Percentiles rank a stretch among this genome's conserved stretches.
These are phyloP conservation scores for Rhizopogon vinicolor DNA, from an alignment of 768 basidiomycete genomes.

Conservation along the genomic window DNA sequence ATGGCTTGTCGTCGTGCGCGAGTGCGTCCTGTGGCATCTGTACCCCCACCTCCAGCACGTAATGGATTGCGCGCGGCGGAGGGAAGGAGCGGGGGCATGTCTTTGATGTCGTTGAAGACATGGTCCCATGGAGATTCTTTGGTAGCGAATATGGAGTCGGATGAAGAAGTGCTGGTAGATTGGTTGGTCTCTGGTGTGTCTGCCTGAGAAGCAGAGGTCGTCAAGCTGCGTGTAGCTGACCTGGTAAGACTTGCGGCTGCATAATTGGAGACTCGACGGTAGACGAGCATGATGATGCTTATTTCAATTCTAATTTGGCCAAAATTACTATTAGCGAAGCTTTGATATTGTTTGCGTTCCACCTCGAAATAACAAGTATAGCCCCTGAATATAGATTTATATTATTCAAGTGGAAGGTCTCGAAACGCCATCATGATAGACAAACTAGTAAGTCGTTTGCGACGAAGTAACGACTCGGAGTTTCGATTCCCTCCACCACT, in stretches of 20 bases:
- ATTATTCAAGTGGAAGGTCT: too few species aligned
- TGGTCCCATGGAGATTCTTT: conserved; percentile 45
- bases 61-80: conserved; percentile 12
- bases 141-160: conserved; percentile 30
- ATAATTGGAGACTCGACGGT: conserved; percentile 8
- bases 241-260: neutral
- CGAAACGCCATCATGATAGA: too few species aligned
- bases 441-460: too few species aligned
- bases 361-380: too few species aligned
- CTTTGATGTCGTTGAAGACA: conserved; percentile 45
- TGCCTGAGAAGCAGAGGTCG: neutral
- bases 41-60: neutral
- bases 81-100: conserved; percentile 21
- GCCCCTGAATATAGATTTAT: too few species aligned
- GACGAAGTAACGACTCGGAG: too few species aligned
- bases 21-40: neutral
- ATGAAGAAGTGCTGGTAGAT: conserved; percentile 1
- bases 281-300: conserved; percentile 14
- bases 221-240: conserved; percentile 2
- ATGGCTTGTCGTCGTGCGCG: conserved; percentile 47
- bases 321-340: too few species aligned
- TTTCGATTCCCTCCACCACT: too few species aligned
- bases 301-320: neutral
- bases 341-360: too few species aligned
- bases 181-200: neutral